Conservation (phyloP, 164 flowering plant species). For the Nelumbo lutea region DNA sequence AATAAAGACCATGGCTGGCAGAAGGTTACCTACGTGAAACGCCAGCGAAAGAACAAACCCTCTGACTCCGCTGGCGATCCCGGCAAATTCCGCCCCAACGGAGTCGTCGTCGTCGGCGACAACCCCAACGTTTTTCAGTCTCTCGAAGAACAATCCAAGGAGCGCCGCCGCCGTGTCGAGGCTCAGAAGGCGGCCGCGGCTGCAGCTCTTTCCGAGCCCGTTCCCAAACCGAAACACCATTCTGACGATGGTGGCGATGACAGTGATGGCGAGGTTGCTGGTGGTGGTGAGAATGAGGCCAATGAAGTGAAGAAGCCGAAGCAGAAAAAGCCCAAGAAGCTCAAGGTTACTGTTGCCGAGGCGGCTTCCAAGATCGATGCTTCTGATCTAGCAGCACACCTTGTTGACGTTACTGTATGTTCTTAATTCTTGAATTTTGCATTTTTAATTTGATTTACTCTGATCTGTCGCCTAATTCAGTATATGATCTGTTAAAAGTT, state of each 20-base stretch:
- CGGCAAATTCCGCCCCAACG: neutral
- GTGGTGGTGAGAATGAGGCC: conserved; percentile 10
- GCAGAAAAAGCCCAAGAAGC: conserved; percentile 40
- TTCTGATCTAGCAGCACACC: conserved; percentile 34
- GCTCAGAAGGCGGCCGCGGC: conserved; percentile 24
- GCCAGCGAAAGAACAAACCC: conserved; percentile 21
- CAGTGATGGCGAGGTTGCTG: conserved; percentile 14
- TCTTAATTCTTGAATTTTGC: neutral
- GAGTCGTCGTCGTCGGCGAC: neutral
- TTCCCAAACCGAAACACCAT: neutral
- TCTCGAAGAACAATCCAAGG: conserved; percentile 37
- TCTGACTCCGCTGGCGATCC: conserved; percentile 1
- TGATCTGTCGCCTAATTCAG: neutral
- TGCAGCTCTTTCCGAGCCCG: neutral
- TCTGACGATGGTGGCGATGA: conserved; percentile 18
- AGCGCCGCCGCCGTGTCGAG: conserved; percentile 29
- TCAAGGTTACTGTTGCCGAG: conserved; percentile 41
- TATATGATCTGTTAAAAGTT: neutral
- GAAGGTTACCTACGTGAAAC: conserved; percentile 65
- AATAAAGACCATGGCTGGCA: conserved; percentile 76
- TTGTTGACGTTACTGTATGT: conserved; percentile 57
- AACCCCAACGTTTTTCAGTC: conserved; percentile 27
- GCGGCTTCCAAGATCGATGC: conserved; percentile 46
- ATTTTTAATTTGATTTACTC: neutral
- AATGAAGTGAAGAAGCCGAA: conserved; percentile 31